Evolutionary conservation across 208 protist species (phyloP).

Genomic region (Acanthamoeba quina): DNA sequence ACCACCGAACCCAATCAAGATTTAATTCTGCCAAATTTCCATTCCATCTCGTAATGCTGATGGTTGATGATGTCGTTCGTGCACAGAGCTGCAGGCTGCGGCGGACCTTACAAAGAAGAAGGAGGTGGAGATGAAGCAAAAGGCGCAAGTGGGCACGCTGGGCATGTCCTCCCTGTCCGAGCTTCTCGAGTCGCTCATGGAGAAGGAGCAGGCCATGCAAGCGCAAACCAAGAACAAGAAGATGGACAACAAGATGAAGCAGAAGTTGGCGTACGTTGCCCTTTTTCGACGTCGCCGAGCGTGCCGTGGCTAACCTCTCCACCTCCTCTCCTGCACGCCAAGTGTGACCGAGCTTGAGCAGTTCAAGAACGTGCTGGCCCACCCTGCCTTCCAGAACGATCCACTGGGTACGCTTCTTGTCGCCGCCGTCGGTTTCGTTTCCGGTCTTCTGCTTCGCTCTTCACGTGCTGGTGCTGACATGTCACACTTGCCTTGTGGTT

Average conservation of each 20-base stretch:
- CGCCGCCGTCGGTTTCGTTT: too few relatives aligned
- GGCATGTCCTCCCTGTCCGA: conserved; percentile 36
- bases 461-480: neutral
- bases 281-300: neutral
- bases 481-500: neutral
- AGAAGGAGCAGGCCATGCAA: conserved; percentile 31
- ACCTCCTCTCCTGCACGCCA: neutral
- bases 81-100: conserved; percentile 5
- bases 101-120: conserved; percentile 27
- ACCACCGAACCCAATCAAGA: too few relatives aligned
- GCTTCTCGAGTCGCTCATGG: conserved; percentile 15
- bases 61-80: too few relatives aligned
- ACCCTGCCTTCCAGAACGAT: conserved; percentile 41
- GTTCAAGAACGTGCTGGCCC: conserved; percentile 60
- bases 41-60: too few relatives aligned
- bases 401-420: neutral
- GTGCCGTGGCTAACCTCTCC: too few relatives aligned
- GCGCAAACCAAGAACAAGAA: conserved; percentile 27
- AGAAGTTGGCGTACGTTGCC: conserved; percentile 2
- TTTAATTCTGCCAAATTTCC: too few relatives aligned
- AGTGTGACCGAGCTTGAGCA: conserved; percentile 38
- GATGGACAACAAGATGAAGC: neutral
- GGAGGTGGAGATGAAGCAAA: neutral
- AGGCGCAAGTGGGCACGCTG: conserved; percentile 28
- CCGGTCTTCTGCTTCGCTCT: too few relatives aligned